phyloP scores from a whole-genome alignment of 1,284 basidiomycete species.

The Ustilago sp. region DNA sequence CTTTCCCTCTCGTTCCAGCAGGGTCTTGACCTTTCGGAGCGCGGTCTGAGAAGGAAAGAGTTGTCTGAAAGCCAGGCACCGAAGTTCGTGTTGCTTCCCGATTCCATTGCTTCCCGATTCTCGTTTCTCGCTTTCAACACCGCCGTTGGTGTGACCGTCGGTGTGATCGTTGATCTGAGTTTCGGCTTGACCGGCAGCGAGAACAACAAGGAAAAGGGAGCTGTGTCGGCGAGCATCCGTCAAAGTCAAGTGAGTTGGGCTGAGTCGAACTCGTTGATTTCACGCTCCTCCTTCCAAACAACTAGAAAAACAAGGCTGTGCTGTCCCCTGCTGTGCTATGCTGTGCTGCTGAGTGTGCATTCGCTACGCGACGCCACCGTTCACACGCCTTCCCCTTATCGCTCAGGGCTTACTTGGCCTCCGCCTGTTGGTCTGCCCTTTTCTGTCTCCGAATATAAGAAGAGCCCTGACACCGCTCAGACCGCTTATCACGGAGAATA shows the following conservation, averaged over 20 bases:
- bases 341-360: constrained; percentile 9
- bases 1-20: background rate
- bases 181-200: too few species aligned
- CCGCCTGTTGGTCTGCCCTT: background rate
- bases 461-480: background rate
- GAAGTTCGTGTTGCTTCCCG: background rate
- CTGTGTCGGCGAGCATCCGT: constrained; percentile 1
- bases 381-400: constrained; percentile 6
- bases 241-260: background rate
- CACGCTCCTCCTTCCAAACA: constrained; percentile 3
- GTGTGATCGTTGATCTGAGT: too few species aligned
- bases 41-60: background rate
- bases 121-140: constrained; percentile 7
- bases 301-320: background rate
- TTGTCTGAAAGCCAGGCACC: background rate
- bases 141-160: background rate
- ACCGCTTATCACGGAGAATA: background rate
- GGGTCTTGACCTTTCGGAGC: background rate
- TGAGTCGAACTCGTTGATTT: background rate
- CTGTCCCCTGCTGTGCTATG: background rate
- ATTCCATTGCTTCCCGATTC: background rate
- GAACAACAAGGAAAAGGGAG: background rate
- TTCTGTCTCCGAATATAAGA: constrained; percentile 14
- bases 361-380: constrained; percentile 5
- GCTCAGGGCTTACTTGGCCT: constrained; percentile 3